phyloP scores from a whole-genome alignment of 768 basidiomycete species.

The Pholiota conissans region DNA sequence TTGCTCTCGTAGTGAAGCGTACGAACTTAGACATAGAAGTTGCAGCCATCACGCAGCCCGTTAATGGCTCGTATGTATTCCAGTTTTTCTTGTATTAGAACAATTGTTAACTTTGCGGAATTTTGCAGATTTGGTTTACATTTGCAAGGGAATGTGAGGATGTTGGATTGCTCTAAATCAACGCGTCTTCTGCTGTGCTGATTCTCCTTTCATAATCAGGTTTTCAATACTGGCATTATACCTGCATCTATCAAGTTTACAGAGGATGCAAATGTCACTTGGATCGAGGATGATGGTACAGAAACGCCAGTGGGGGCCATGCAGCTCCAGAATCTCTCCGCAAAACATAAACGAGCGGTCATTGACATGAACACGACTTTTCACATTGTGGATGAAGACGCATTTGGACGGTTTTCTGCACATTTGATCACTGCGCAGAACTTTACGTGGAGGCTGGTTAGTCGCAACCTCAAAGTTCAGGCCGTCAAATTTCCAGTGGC shows the following conservation, averaged over 20 bases:
- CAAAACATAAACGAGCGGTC: slow-evolving; percentile 54
- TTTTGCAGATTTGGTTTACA: slow-evolving; percentile 46
- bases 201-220: slow-evolving; percentile 31
- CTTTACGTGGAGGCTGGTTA: slow-evolving; percentile 68
- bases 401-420: slow-evolving; percentile 62
- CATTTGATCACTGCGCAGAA: slow-evolving; percentile 64
- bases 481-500: slow-evolving; percentile 69
- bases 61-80: slow-evolving; percentile 54
- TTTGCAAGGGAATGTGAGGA: slow-evolving; percentile 54
- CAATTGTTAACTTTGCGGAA: not conserved
- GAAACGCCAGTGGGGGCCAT: slow-evolving; percentile 57
- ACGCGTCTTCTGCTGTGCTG: not conserved
- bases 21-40: slow-evolving; percentile 52
- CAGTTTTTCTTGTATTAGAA: not conserved
- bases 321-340: slow-evolving; percentile 43
- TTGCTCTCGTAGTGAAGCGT: slow-evolving; percentile 62
- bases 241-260: slow-evolving; percentile 62
- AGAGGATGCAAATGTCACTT: slow-evolving; percentile 55
- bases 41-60: slow-evolving; percentile 50
- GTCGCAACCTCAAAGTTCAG: slow-evolving; percentile 57
- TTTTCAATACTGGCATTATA: slow-evolving; percentile 67
- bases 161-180: too few relatives aligned
- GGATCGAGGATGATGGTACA: slow-evolving; percentile 50
- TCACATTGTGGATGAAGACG: slow-evolving; percentile 50
- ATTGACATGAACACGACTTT: slow-evolving; percentile 65